Evolutionary conservation across 2,329 filamentous ascomycete species (phyloP).

Genomic region (Fusarium succisae): DNA sequence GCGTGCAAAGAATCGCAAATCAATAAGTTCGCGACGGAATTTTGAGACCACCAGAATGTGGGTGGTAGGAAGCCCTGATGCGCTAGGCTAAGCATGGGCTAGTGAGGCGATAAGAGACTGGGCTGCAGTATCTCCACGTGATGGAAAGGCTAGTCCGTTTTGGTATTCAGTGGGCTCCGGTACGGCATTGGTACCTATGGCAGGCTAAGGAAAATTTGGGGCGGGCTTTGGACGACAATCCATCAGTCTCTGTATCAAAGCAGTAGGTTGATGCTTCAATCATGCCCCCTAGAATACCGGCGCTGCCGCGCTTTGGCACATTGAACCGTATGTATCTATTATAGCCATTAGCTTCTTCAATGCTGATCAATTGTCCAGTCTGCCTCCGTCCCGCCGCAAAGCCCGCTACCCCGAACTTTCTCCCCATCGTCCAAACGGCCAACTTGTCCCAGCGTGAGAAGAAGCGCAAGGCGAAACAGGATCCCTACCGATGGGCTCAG

Average conservation of each 20-base stretch:
- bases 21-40: slow-evolving; percentile 57
- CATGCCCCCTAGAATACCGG: slow-evolving; percentile 75
- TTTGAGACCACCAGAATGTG: slow-evolving; percentile 50
- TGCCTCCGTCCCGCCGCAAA: slow-evolving; percentile 66
- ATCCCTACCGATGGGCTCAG: slow-evolving; percentile 85
- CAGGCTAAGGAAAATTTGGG: slow-evolving; percentile 50
- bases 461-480: slow-evolving; percentile 73
- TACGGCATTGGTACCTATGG: slow-evolving; percentile 14
- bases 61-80: slow-evolving; percentile 49
- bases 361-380: slow-evolving; percentile 56
- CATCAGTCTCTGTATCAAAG: slow-evolving; percentile 36
- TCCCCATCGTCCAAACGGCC: slow-evolving; percentile 72
- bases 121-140: slow-evolving; percentile 46
- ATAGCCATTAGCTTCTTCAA: not conserved
- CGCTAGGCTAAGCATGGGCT: slow-evolving; percentile 41
- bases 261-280: slow-evolving; percentile 46
- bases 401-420: slow-evolving; percentile 58
- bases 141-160: slow-evolving; percentile 26
- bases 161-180: not conserved
- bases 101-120: slow-evolving; percentile 7
- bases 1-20: slow-evolving; percentile 39
- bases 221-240: slow-evolving; percentile 33
- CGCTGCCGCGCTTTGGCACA: slow-evolving; percentile 67
- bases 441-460: slow-evolving; percentile 70
- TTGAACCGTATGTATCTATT: slow-evolving; percentile 63